These are phyloP conservation scores for Apiospora sp. DNA, from an alignment of 2,329 filamentous ascomycete species.

Conservation along the genomic window DNA sequence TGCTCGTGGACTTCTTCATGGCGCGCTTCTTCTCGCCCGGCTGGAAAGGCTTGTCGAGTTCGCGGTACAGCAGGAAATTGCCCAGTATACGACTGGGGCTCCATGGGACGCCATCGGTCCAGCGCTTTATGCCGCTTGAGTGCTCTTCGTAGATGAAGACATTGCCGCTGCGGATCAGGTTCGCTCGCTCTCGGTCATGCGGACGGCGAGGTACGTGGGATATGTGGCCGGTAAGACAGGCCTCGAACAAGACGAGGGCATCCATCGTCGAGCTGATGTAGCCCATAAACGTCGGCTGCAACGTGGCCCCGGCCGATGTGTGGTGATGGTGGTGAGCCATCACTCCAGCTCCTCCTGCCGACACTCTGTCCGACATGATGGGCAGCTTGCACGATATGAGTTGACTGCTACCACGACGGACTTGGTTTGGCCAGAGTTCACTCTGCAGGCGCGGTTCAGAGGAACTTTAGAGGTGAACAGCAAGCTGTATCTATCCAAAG, in stretches of 20 bases:
- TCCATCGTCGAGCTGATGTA: slow-evolving; percentile 75
- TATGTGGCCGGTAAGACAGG: slow-evolving; percentile 73
- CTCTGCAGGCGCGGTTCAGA: slow-evolving; percentile 20
- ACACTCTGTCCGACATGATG: slow-evolving; percentile 39
- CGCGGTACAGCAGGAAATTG: slow-evolving; percentile 86
- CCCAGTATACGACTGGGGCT: slow-evolving; percentile 86
- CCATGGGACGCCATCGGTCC: slow-evolving; percentile 93
- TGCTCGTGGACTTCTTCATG: slow-evolving; percentile 71
- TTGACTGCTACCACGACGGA: slow-evolving; percentile 6
- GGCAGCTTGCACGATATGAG: neutral
- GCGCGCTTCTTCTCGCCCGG: slow-evolving; percentile 87
- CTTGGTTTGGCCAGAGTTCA: slow-evolving; percentile 20
- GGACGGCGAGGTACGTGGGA: slow-evolving; percentile 83
- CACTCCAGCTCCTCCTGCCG: neutral
- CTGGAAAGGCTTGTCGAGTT: slow-evolving; percentile 79
- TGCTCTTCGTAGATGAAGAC: slow-evolving; percentile 94
- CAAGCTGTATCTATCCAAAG: slow-evolving; percentile 32
- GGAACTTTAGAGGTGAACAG: slow-evolving; percentile 27
- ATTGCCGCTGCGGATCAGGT: slow-evolving; percentile 82
- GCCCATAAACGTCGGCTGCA: slow-evolving; percentile 73
- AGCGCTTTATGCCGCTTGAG: slow-evolving; percentile 89
- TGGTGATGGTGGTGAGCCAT: slow-evolving; percentile 28
- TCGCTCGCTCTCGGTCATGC: slow-evolving; percentile 81
- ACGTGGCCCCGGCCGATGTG: slow-evolving; percentile 40
- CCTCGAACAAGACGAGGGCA: slow-evolving; percentile 82